Conservation (phyloP, 208 protist species). For the Vickermania ingenoplastis region DNA sequence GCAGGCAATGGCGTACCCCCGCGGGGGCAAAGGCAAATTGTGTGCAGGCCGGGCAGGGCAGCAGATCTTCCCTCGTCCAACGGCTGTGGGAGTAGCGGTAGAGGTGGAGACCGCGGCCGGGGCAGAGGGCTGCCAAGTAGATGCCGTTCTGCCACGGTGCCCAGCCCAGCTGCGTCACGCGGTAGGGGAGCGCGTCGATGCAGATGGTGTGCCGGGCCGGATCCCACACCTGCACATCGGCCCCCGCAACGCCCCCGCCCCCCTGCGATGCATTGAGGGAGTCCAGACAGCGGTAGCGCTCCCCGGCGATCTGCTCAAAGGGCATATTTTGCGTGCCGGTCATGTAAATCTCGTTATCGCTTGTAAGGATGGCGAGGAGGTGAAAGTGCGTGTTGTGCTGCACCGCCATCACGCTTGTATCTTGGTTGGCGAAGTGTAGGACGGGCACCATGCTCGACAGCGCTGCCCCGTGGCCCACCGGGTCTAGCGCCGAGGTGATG, state of each 20-base stretch:
- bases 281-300: not conserved
- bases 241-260: conserved; percentile 13
- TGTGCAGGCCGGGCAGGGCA: conserved; percentile 36
- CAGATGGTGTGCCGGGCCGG: conserved; percentile 30
- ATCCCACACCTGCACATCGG: conserved; percentile 49
- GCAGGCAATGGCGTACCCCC: conserved; percentile 58
- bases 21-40: conserved; percentile 49
- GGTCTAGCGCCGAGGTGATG: conserved; percentile 11
- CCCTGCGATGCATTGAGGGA: not conserved
- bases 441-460: conserved; percentile 55
- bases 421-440: conserved; percentile 66
- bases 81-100: conserved; percentile 73
- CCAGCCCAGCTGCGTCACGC: conserved; percentile 64
- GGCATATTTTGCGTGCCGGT: conserved; percentile 55
- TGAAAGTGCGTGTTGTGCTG: conserved; percentile 82
- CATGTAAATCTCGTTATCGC: conserved; percentile 62
- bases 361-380: conserved; percentile 64
- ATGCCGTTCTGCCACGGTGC: conserved; percentile 80
- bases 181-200: conserved; percentile 42
- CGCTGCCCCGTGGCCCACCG: conserved; percentile 11
- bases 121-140: conserved; percentile 52
- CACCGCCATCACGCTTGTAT: conserved; percentile 72
- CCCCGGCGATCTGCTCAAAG: conserved; percentile 21
- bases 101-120: conserved; percentile 39
- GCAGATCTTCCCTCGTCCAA: conserved; percentile 55